Evolutionary conservation across 768 basidiomycete genomes (phyloP), one percentile per base, ranked within the genome.

Genomic region (Sarcomyxa edulis): DNA sequence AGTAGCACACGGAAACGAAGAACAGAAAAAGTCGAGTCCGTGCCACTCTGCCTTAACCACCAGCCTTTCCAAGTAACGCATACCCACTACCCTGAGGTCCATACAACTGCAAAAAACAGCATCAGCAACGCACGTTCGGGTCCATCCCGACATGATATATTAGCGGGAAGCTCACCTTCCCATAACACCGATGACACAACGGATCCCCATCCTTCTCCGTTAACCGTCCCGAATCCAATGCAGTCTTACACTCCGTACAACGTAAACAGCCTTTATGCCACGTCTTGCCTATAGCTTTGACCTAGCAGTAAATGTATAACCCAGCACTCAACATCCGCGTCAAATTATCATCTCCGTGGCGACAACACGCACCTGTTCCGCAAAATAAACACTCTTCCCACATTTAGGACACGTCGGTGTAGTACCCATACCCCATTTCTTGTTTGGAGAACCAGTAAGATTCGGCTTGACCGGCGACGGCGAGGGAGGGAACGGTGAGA

Each of bases 271-370:
- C 64, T 51, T 85, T 87, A 47, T 91, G 88, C 59, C 69, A 91
- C 11, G 81, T 84, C 66, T 86, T 84, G 6, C 84, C 84, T 10
- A 85, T 71, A 1, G 87, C 87, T 57, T 85, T 87, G 42, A 85
- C 77, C 86, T 87, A 46, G n/a, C n/a, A 31, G n/a, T 10, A 23
- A 35, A n/a, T n/a, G 24, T 40, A 39, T 26, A 36, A 16, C 42
- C 7, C 30, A 41, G 28, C 33, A 40, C 12, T n/a, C n/a, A n/a
- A n/a, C n/a, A n/a, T n/a, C n/a, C n/a, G n/a, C n/a, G n/a, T n/a
- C 9, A 27, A 39, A 32, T 11, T 22, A 23, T 23, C 12, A 14
- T 18, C 18, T n/a, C 19, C 14, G n/a, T 3, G 26, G 39, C 15
- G 19, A 21, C 40, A 27, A 35, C 35, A 29, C 52, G 9, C 32